These are phyloP conservation scores for Fonsecaea pugnacius DNA, from an alignment of 2,329 filamentous ascomycete species.

Conservation along the genomic window DNA sequence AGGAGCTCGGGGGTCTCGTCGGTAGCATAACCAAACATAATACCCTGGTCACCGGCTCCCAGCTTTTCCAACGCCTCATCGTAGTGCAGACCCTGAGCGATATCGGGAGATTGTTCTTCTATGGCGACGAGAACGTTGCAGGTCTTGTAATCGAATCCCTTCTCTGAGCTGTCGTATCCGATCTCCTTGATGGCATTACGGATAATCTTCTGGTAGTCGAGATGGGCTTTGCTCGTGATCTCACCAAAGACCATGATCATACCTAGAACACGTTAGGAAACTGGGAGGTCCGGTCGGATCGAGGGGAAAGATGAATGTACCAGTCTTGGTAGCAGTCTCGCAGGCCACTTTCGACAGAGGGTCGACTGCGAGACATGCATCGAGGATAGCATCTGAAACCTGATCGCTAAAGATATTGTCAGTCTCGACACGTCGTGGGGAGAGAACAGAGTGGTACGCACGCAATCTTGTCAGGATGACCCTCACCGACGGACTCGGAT, in stretches of 20 bases:
- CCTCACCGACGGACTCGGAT: constrained; percentile 86
- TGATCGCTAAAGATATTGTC: constrained; percentile 67
- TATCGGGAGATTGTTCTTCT: constrained; percentile 98
- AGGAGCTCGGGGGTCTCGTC: constrained; percentile 98
- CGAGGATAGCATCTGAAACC: constrained; percentile 97
- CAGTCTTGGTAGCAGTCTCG: constrained; percentile 99
- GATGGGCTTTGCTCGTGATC: constrained; percentile 92
- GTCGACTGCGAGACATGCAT: constrained; percentile 93
- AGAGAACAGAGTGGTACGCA: constrained; percentile 45
- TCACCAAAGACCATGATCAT: constrained; percentile 99
- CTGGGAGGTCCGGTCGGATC: constrained; percentile 6
- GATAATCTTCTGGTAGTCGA: constrained; percentile 99
- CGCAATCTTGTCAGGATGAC: constrained; percentile 95
- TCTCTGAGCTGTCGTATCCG: constrained; percentile 93
- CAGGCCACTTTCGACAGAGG: constrained; percentile 98
- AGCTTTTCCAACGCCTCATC: constrained; percentile 97
- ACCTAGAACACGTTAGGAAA: constrained; percentile 42
- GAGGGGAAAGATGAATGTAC: constrained; percentile 52
- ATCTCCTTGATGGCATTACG: constrained; percentile 96
- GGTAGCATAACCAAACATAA: constrained; percentile 99
- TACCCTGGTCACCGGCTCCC: constrained; percentile 98
- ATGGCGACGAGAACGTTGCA: constrained; percentile 98
- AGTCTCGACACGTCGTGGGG: constrained; percentile 8
- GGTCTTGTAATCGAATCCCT: constrained; percentile 99
- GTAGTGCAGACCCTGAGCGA: constrained; percentile 98